Evolutionary conservation across 1,284 basidiomycete species (phyloP), one percentile per base, ranked within the genome.

Genomic region (Neotropicomus parvogracilis): DNA sequence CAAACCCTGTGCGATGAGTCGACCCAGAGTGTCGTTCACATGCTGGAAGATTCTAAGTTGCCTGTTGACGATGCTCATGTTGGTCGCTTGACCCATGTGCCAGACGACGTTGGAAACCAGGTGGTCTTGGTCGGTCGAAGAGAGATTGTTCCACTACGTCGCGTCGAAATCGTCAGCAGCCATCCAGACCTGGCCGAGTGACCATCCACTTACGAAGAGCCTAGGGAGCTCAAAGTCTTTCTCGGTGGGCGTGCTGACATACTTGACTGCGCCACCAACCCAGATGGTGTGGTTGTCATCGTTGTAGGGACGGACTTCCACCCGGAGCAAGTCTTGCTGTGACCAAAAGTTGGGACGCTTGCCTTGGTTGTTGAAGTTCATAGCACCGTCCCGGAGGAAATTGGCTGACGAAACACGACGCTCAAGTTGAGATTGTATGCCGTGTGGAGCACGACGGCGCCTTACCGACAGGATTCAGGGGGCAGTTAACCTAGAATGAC

Each of bases 221-320:
- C 59, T 52, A 19, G 58, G 60, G 10, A 58, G 55, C 1, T 62
- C 60, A 46, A 60, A 62, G 46, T 62, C 58, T 20, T 37, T 12
- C 36, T 60, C 58, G 4, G 31, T 51, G 4, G 58, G 60, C 6
- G 44, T 46, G 31, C 58, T 60, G 24, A 62, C 31, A 27, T 60
- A 60, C 37, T 53, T 56, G 41, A 60, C 43, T 3, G 50, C 59
- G 38, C 60, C 58, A 8, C 59, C 60, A 24, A 52, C 43, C 59
- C 59, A 62, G 44, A 45, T 52, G 17, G 39, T 62, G 16, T 62
- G 56, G 31, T 60, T 62, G 1, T 60, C 56, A 12, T 56, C 56
- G 34, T 62, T 58, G 43, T 58, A 59, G 3, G 28, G 39, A 13
- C 39, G 27, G n/a, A 20, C 12, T 10, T 31, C 39, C 19, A 29